Conservation (phyloP, 768 basidiomycete species). For the Trichaptum fuscoviolaceum region DNA sequence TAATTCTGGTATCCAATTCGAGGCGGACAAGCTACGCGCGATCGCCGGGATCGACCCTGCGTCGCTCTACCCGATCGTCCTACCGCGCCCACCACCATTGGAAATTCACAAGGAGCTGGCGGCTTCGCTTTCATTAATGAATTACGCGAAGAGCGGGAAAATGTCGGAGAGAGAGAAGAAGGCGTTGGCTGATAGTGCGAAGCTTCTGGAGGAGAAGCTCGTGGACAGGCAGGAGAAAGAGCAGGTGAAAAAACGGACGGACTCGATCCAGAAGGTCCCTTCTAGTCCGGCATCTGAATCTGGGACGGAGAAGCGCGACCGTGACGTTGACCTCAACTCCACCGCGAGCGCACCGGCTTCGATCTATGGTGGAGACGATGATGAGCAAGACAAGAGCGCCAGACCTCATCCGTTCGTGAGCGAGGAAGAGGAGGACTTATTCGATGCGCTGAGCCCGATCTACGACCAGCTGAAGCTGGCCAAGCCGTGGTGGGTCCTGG, state of each 20-base stretch:
- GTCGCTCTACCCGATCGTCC: slow-evolving; percentile 22
- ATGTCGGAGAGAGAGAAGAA: neutral
- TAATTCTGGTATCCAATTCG: slow-evolving; percentile 36
- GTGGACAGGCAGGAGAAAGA: neutral
- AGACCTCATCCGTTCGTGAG: slow-evolving; percentile 21
- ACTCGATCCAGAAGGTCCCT: neutral
- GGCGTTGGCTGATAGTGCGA: neutral
- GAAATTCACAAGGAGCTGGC: slow-evolving; percentile 16
- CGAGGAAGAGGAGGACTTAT: slow-evolving; percentile 61
- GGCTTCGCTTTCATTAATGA: neutral
- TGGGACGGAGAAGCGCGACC: neutral
- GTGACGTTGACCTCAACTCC: slow-evolving; percentile 5
- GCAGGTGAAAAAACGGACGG: too few species aligned
- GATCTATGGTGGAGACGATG: neutral
- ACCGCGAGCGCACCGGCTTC: slow-evolving; percentile 2
- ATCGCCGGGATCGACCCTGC: slow-evolving; percentile 18
- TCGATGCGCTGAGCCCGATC: slow-evolving; percentile 45
- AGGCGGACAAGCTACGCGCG: slow-evolving; percentile 23
- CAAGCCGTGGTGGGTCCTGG: slow-evolving; percentile 62
- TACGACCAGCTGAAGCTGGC: slow-evolving; percentile 53
- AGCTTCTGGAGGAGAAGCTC: neutral
- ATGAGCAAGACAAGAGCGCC: slow-evolving; percentile 14
- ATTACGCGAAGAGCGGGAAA: neutral
- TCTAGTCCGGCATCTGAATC: neutral
- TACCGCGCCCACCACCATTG: slow-evolving; percentile 14